These are phyloP conservation scores for Pythium aphanidermatum DNA, from an alignment of 352 stramenopile species.

Conservation along the genomic window DNA sequence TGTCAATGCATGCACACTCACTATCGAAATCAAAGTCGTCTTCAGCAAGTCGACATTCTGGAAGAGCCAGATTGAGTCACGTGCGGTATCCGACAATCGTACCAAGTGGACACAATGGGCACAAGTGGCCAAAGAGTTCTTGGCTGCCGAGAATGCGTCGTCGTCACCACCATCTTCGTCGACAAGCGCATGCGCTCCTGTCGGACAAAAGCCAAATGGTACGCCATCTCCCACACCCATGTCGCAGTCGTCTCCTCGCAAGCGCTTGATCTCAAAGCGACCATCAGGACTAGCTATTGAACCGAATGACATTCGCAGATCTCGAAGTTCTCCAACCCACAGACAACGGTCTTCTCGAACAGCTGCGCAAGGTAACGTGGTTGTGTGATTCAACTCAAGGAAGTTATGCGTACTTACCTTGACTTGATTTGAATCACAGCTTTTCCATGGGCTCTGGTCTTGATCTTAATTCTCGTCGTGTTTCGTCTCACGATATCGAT, in stretches of 20 bases:
- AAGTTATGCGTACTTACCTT: no score
- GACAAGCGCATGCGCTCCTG: no score
- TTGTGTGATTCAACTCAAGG: no score
- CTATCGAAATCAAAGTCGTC: constrained; percentile 78
- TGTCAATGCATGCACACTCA: constrained; percentile 44
- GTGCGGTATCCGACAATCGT: constrained; percentile 69
- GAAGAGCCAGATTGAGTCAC: constrained; percentile 72
- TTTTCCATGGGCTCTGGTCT: constrained; percentile 71
- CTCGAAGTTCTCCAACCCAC: no score
- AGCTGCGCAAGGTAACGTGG: no score
- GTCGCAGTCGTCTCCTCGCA: not conserved
- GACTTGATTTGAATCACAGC: not conserved
- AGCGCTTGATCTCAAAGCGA: not conserved
- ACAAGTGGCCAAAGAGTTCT: constrained; percentile 47
- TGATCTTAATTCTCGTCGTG: constrained; percentile 57
- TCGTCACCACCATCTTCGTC: not conserved
- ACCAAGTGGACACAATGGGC: constrained; percentile 69
- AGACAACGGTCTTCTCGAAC: no score
- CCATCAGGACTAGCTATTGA: no score
- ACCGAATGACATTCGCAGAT: no score
- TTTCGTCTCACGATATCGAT: constrained; percentile 52
- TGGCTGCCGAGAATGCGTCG: constrained; percentile 6
- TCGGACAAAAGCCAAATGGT: no score
- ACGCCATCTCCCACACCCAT: no score
- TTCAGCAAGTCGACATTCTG: constrained; percentile 84